Conservation (phyloP, 441 rosid species). For the Arabidopsis lyrata region DNA sequence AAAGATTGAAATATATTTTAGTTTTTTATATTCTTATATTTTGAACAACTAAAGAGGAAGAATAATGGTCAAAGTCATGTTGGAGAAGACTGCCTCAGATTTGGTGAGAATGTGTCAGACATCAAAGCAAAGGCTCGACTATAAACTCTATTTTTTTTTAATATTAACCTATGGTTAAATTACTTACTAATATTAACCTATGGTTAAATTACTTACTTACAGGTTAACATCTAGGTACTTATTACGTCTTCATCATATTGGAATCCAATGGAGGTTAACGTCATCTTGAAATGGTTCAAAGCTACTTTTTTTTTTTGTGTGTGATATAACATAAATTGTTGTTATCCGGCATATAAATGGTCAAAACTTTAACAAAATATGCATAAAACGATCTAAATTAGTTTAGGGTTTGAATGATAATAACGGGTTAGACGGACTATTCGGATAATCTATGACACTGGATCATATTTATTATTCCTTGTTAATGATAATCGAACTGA, state of each 20-base stretch:
- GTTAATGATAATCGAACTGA: background rate
- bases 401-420: background rate
- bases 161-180: background rate
- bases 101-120: conserved; percentile 45
- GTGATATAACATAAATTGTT: too few relatives aligned
- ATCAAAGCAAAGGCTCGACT: conserved; percentile 34
- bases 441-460: too few relatives aligned
- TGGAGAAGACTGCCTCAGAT: conserved; percentile 40
- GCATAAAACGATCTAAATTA: background rate
- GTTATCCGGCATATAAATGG: too few relatives aligned
- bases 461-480: too few relatives aligned
- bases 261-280: conserved; percentile 23
- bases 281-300: conserved; percentile 14
- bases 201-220: background rate
- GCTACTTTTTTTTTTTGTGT: background rate
- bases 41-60: conserved; percentile 5
- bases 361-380: too few relatives aligned
- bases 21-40: background rate
- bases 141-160: background rate
- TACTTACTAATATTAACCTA: background rate
- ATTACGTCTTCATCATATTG: conserved; percentile 1
- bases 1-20: background rate
- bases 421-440: too few relatives aligned
- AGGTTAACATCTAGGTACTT: background rate
- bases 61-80: conserved; percentile 33